Conservation (phyloP, 2,329 filamentous ascomycete genomes). For the Colletotrichum sp. region DNA sequence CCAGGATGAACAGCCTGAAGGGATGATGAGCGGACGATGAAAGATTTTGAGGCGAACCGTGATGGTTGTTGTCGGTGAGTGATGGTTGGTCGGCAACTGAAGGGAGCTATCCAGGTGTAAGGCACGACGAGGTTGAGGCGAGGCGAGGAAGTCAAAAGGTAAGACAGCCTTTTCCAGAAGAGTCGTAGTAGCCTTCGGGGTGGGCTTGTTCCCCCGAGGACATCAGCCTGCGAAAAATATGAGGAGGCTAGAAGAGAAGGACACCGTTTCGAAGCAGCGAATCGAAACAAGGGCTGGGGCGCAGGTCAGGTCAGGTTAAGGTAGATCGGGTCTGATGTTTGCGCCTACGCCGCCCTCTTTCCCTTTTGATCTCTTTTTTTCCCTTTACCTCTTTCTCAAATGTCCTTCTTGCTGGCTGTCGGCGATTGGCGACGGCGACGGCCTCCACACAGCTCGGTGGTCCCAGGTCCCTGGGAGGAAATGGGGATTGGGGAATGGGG, state of each 20-base stretch:
- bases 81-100: background rate
- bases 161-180: background rate
- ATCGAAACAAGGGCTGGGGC: slow-evolving; percentile 16
- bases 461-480: background rate
- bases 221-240: background rate
- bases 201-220: background rate
- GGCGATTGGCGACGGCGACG: background rate
- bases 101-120: background rate
- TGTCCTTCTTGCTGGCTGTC: background rate
- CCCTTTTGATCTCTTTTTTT: background rate
- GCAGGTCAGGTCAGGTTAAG: background rate
- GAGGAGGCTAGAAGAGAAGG: background rate
- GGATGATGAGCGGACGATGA: background rate
- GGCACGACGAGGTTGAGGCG: background rate
- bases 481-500: background rate
- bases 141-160: background rate
- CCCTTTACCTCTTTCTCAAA: background rate
- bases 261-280: background rate
- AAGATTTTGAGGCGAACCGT: background rate
- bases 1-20: background rate
- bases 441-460: background rate
- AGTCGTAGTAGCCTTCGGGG: background rate
- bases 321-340: background rate
- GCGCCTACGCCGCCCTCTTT: background rate
- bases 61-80: background rate